Conservation (phyloP, 1,139 yeast genomes). For the Taiozyma sp. region DNA sequence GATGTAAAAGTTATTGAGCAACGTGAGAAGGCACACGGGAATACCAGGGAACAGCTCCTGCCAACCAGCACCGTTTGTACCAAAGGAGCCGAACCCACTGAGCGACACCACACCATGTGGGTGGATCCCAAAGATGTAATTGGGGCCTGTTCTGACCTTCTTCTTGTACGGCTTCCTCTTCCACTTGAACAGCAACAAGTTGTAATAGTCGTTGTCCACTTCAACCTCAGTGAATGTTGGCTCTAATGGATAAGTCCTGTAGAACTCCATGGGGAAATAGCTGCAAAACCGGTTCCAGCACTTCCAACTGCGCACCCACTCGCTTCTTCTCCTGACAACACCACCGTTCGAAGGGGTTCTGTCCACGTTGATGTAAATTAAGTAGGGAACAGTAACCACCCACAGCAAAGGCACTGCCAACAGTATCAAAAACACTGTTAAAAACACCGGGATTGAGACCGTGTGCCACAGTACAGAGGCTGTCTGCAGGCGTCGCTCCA, state of each 20-base stretch:
- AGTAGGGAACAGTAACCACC: slow-evolving; percentile 51
- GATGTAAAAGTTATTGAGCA: slow-evolving; percentile 77
- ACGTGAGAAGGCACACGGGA: slow-evolving; percentile 68
- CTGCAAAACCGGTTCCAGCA: slow-evolving; percentile 73
- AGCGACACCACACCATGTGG: slow-evolving; percentile 96
- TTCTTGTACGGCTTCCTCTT: slow-evolving; percentile 14
- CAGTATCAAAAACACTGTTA: slow-evolving; percentile 47
- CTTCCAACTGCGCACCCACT: slow-evolving; percentile 48
- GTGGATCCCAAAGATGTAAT: slow-evolving; percentile 88
- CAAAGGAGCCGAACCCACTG: slow-evolving; percentile 86
- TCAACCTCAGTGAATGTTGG: slow-evolving; percentile 56
- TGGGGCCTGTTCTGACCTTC: slow-evolving; percentile 46
- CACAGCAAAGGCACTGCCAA: slow-evolving; percentile 68
- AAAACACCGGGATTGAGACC: slow-evolving; percentile 58
- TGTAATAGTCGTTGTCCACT: slow-evolving; percentile 17
- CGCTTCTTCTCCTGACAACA: slow-evolving; percentile 51
- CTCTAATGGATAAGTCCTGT: slow-evolving; percentile 62
- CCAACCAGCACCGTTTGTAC: slow-evolving; percentile 74
- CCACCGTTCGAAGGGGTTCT: slow-evolving; percentile 73
- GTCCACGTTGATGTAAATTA: slow-evolving; percentile 53
- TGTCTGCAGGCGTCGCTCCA: slow-evolving; percentile 59
- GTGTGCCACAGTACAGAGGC: slow-evolving; percentile 73
- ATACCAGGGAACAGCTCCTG: slow-evolving; percentile 74
- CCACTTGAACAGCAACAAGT: slow-evolving; percentile 6
- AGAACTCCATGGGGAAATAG: slow-evolving; percentile 78